Conservation (phyloP, 129 eudicot species). For the Helianthus tuberosus region DNA sequence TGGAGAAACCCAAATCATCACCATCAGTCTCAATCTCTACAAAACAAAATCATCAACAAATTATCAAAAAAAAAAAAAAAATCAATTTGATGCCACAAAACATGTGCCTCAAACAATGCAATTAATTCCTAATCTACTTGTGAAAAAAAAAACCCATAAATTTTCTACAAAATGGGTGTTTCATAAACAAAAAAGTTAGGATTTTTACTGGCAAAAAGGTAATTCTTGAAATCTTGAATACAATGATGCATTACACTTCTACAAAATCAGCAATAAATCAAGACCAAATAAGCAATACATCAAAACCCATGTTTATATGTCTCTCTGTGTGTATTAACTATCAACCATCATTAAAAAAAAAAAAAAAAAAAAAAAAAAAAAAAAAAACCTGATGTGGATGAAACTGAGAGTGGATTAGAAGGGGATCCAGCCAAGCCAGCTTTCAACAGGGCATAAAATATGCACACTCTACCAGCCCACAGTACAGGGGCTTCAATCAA, state of each 20-base stretch:
- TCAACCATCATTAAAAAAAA: background rate
- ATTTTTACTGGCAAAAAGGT: background rate
- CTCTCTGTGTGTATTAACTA: background rate
- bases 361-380: background rate
- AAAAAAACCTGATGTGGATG: constrained; percentile 64
- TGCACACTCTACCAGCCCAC: constrained; percentile 93
- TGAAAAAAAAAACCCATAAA: background rate
- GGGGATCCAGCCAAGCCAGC: constrained; percentile 97
- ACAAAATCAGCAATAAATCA: constrained; percentile 14
- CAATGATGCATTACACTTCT: constrained; percentile 11
- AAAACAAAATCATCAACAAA: constrained; percentile 29
- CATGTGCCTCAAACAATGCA: background rate
- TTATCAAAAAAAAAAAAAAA: background rate
- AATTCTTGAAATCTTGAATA: background rate
- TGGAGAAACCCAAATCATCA: constrained; percentile 85
- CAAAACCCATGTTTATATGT: background rate
- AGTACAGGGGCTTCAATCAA: constrained; percentile 73
- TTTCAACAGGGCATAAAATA: constrained; percentile 85
- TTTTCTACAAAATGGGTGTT: background rate
- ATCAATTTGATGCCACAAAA: background rate
- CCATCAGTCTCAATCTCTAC: constrained; percentile 56
- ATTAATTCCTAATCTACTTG: background rate
- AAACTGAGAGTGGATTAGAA: constrained; percentile 54
- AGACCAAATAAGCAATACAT: background rate
- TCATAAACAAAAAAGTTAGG: background rate